These are phyloP conservation scores for Ophiostoma piceae DNA, from an alignment of 2,329 filamentous ascomycete species.

Conservation along the genomic window DNA sequence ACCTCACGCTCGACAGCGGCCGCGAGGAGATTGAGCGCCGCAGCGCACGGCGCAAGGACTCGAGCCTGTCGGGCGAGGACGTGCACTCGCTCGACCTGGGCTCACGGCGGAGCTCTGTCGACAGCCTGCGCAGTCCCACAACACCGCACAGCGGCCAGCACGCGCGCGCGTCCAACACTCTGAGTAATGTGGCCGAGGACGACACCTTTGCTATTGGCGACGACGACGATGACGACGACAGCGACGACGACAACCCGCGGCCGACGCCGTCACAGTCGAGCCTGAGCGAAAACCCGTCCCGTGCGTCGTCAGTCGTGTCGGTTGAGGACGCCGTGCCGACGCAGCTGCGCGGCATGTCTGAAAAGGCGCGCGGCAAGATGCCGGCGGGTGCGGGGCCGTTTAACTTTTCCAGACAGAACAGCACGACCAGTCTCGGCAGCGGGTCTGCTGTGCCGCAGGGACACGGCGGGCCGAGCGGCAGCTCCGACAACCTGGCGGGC, in stretches of 20 bases:
- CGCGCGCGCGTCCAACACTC: constrained; percentile 41
- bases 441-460: constrained; percentile 40
- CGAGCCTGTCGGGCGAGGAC: constrained; percentile 32
- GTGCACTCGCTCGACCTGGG: constrained; percentile 44
- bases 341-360: constrained; percentile 87
- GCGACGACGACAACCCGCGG: constrained; percentile 37
- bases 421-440: constrained; percentile 71
- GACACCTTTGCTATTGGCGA: constrained; percentile 84
- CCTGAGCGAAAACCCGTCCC: constrained; percentile 53
- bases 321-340: constrained; percentile 73
- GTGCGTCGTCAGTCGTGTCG: constrained; percentile 58
- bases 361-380: constrained; percentile 95
- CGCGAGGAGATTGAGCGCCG: constrained; percentile 85
- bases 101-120: constrained; percentile 58
- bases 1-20: constrained; percentile 86
- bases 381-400: constrained; percentile 62
- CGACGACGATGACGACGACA: constrained; percentile 79
- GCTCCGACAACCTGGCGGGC: constrained; percentile 11
- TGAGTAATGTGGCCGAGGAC: constrained; percentile 74
- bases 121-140: constrained; percentile 61
- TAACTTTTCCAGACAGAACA: constrained; percentile 87
- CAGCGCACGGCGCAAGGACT: constrained; percentile 63
- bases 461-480: not conserved
- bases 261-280: constrained; percentile 51
- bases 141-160: constrained; percentile 38